Evolutionary conservation across 495 filamentous ascomycete species (phyloP).

Genomic region (Penicillium canariense): DNA sequence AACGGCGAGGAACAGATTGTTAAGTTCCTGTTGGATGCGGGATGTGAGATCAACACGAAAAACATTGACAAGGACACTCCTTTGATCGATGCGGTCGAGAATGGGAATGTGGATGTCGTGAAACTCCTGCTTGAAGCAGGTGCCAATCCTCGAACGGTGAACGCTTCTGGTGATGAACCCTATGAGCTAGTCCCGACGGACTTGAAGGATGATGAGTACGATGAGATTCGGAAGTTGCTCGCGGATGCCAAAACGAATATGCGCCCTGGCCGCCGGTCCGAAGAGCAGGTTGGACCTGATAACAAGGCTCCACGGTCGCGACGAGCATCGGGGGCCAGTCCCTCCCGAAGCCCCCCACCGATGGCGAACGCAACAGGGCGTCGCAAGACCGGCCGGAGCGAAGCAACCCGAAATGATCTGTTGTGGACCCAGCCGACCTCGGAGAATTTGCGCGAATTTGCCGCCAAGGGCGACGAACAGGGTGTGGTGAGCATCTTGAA

Average conservation of each 20-base stretch:
- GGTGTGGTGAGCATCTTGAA: slow-evolving; percentile 78
- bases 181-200: slow-evolving; percentile 75
- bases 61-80: slow-evolving; percentile 88
- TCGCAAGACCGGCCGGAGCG: slow-evolving; percentile 56
- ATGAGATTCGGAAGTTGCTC: slow-evolving; percentile 50
- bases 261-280: slow-evolving; percentile 57
- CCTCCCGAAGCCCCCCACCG: slow-evolving; percentile 51
- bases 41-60: slow-evolving; percentile 78
- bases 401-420: slow-evolving; percentile 59
- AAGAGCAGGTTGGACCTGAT: slow-evolving; percentile 54
- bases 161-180: slow-evolving; percentile 82
- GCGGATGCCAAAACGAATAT: slow-evolving; percentile 46
- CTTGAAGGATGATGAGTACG: slow-evolving; percentile 67
- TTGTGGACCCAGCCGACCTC: slow-evolving; percentile 60
- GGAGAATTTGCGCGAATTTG: slow-evolving; percentile 75
- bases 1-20: slow-evolving; percentile 79
- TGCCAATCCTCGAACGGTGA: slow-evolving; percentile 83
- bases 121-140: slow-evolving; percentile 78
- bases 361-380: slow-evolving; percentile 32
- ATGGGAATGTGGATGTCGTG: slow-evolving; percentile 88
- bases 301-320: slow-evolving; percentile 63
- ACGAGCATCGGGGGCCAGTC: slow-evolving; percentile 55
- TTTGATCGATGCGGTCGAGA: slow-evolving; percentile 92
- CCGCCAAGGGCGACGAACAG: slow-evolving; percentile 76
- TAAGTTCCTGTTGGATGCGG: slow-evolving; percentile 66